Percentiles rank a stretch among this genome's conserved stretches.
phyloP scores from a whole-genome alignment of 1,139 yeast genomes.

The Hyphopichia fennica region DNA sequence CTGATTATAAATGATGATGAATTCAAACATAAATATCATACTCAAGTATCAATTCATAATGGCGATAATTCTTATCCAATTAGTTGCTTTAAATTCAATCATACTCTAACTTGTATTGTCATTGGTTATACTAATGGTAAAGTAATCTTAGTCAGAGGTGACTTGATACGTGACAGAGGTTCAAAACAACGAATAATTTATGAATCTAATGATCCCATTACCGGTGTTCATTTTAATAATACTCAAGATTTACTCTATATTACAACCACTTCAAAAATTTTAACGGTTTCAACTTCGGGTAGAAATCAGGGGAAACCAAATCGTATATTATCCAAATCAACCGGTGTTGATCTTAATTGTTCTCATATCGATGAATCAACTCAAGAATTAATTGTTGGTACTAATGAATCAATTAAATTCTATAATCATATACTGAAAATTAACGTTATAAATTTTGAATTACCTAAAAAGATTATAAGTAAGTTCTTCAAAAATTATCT shows the following conservation, averaged over 20 bases:
- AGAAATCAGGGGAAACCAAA: conserved; percentile 71
- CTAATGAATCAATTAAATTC: conserved; percentile 50
- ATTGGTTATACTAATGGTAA: conserved; percentile 89
- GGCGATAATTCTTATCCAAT: conserved; percentile 72
- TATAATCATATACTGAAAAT: conserved; percentile 58
- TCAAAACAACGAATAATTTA: conserved; percentile 80
- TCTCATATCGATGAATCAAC: conserved; percentile 40
- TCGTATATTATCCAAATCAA: conserved; percentile 54
- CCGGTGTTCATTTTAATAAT: conserved; percentile 64
- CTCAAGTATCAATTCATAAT: conserved; percentile 37
- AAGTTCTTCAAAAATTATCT: conserved; percentile 49
- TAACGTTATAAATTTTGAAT: conserved; percentile 57
- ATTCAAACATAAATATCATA: conserved; percentile 30
- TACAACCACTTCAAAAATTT: conserved; percentile 66
- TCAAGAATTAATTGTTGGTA: conserved; percentile 53
- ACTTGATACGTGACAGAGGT: conserved; percentile 83
- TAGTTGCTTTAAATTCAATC: conserved; percentile 59
- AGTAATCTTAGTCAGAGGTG: conserved; percentile 83
- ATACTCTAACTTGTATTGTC: conserved; percentile 65
- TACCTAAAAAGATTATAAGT: conserved; percentile 56
- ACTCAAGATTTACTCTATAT: conserved; percentile 52
- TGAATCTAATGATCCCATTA: conserved; percentile 74
- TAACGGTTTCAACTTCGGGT: conserved; percentile 78
- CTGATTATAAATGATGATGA: conserved; percentile 23
- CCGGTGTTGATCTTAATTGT: conserved; percentile 77